Evolutionary conservation across 2,329 filamentous ascomycete species (phyloP), one percentile per base, ranked within the genome.

Genomic region (Cladobotryum mycophilum): DNA sequence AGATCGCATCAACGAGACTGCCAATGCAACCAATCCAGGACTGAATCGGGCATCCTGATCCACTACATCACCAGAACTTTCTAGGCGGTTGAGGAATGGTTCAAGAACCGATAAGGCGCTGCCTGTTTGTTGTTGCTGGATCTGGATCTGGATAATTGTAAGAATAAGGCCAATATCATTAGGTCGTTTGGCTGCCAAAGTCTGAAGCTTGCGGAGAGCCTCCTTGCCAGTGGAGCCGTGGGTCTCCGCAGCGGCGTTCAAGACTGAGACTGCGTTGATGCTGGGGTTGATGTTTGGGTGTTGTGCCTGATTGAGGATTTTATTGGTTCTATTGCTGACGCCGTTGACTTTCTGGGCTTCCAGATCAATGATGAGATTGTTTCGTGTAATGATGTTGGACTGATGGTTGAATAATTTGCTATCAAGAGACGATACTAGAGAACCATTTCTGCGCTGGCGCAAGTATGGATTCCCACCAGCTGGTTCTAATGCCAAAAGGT

Each of bases 101-200:
- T 95, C 86, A 2, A 96, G 74, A 5, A 89, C 74, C n/a, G 77
- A 74, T 35, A 90, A 80, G 4, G 92, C 92, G 4, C 86, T 83
- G 30, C 80, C 84, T 25, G 81, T 76, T 63, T 92, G 89, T 43
- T 84, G 81, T 38, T 77, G 80, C 46, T 83, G 75, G 14, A 93
- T 74, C 63, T 95, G 90, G 41, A 96, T 78, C 65, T 96, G 90
- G 9, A 92, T 78, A 50, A 89, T 79, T 9, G 88, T 90, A 37
- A 96, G 74, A 20, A 88, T 71, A 3, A 96, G 75, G 1, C 91
- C 92, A 18, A 96, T 74, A 63, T 96, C 89, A 53, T 81, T 81
- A 0, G 90, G 88, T 30, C 88, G 77, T 62, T 82, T 85, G 59
- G 89, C 84, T 6, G 92, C 72, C 12, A 91, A 67, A 1, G 81